Base-by-base conservation (phyloP, 1,284 basidiomycete species). In the Sporisorium graminicola region DNA sequence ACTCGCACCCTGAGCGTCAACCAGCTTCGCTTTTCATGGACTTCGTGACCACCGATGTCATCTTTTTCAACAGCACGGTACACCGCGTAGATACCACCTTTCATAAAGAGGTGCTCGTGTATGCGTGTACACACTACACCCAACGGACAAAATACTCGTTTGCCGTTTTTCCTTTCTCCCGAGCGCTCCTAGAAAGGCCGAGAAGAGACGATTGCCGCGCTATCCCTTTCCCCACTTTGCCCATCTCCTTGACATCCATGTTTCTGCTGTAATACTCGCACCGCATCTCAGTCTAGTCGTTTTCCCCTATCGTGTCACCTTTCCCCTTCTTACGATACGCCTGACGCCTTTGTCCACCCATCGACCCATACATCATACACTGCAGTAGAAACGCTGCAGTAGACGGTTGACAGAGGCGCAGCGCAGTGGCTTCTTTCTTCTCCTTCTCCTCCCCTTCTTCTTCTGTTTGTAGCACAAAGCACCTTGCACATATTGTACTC, bases 111-210 rank as follows among this genome's bases (percentile, higher is more conserved):
- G n/a, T n/a, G n/a, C n/a, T n/a, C n/a, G n/a, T n/a, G n/a, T 31
- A 31, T 29, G 14, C 33, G 22, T 55, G 14, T 42, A 46, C 47
- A 58, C 53, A 57, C n/a, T n/a, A n/a, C n/a, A n/a, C n/a, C n/a
- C n/a, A n/a, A n/a, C 67, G 73, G 73, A 65, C 65, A 62, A 57
- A 53, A 75, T 70, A 75, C 67, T 67, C 66, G 73, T 58, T 61
- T 60, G 51, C 73, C 73, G 67, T 64, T 70, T 58, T 64, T 70
- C 54, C 58, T 67, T 22, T 57, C 44, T 37, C 35, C 49, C 46
- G 10, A 29, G 18, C 56, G 3, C 43, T 31, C 43, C 47, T 52
- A 24, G 60, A 51, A 10, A 10, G 57, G 54, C 62, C 31, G 53
- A 55, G 58, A 60, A 60, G 62, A 55, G 58, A 62, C 62, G 46